A percentile compares a stretch with the other conserved stretches of the same genome.
Evolutionary conservation across 306 rosid species (phyloP).

Genomic region (Cicer yamashitae): DNA sequence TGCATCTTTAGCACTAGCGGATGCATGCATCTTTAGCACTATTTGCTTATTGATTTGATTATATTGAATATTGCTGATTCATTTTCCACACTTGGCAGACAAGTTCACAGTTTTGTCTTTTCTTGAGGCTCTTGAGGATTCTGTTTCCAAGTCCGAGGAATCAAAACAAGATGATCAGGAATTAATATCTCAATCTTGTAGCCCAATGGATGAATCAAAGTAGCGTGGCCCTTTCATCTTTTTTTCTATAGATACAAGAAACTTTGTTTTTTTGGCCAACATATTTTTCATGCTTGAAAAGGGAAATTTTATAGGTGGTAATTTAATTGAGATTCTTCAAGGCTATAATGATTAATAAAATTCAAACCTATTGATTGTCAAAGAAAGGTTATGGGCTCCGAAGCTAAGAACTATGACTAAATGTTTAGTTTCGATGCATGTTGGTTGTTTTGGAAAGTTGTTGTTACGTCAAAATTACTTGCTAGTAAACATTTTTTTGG

Average conservation of each 20-base stretch:
- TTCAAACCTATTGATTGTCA: not conserved
- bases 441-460: too few relatives aligned
- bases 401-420: too few relatives aligned
- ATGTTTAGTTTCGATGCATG: too few relatives aligned
- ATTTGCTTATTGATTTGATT: constrained; percentile 15
- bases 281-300: constrained; percentile 34
- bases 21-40: too few relatives aligned
- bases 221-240: constrained; percentile 48
- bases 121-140: constrained; percentile 95
- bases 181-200: constrained; percentile 77
- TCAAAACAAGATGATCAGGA: constrained; percentile 70
- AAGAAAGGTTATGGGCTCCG: not conserved
- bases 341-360: constrained; percentile 40
- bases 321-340: constrained; percentile 35
- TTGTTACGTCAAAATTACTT: too few relatives aligned
- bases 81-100: constrained; percentile 56
- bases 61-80: constrained; percentile 10
- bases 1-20: not conserved
- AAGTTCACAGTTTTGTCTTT: constrained; percentile 90
- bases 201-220: constrained; percentile 80
- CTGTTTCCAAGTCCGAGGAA: constrained; percentile 66
- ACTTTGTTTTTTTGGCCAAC: constrained; percentile 22
- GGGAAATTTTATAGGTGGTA: constrained; percentile 31
- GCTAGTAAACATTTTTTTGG: too few relatives aligned
- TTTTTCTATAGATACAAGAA: constrained; percentile 25